Conservation (phyloP, 2,329 filamentous ascomycete genomes). For the Arthrobotrys pseudoclavata region DNA sequence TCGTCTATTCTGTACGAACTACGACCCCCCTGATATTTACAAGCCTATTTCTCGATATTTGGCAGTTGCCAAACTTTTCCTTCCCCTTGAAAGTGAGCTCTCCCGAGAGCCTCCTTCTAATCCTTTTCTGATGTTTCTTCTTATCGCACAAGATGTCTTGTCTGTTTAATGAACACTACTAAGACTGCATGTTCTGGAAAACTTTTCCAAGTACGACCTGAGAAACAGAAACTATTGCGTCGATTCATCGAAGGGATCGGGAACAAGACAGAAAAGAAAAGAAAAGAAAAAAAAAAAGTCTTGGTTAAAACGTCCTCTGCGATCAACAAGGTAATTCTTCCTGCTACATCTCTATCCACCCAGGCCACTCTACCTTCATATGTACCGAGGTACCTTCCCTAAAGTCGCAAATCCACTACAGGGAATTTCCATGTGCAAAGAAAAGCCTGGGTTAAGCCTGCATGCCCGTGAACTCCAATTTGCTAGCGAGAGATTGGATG, state of each 20-base stretch:
- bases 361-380: conserved; percentile 1
- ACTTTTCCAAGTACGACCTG: conserved; percentile 7
- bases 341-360: conserved; percentile 41
- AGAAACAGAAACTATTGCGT: conserved; percentile 13
- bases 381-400: conserved; percentile 50
- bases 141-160: conserved; percentile 14
- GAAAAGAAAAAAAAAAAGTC: background rate
- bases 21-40: background rate
- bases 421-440: conserved; percentile 51
- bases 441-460: conserved; percentile 34
- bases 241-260: background rate
- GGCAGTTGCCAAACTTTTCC: conserved; percentile 29
- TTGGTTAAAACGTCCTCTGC: conserved; percentile 11
- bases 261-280: background rate
- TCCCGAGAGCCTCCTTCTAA: conserved; percentile 11
- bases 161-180: conserved; percentile 1
- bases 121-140: background rate
- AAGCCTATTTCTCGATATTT: conserved; percentile 47
- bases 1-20: conserved; percentile 19
- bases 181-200: conserved; percentile 11
- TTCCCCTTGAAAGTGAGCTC: conserved; percentile 32
- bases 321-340: conserved; percentile 40
- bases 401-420: conserved; percentile 21
- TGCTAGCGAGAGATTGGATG: conserved; percentile 35
- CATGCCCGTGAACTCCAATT: conserved; percentile 33